These are phyloP conservation scores for barley (Hordeum vulgare) DNA, from an alignment of 176 grass and related monocot species.

Conservation along the genomic window MorexV3_pseudomolecules_assembly NC_058519.1:49394901-49395400, in stretches of 20 bases:
- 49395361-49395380: neutral
- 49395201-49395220: neutral
- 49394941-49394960: neutral
- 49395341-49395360: neutral
- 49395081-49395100: neutral
- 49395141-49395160: too few species aligned
- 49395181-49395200: neutral
- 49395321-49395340: neutral
- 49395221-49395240: neutral
- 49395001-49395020: slow-evolving; percentile 15
- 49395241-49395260: neutral
- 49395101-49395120: too few species aligned
- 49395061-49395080: neutral
- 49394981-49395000: neutral
- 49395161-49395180: too few species aligned
- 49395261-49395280: neutral
- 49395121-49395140: too few species aligned
- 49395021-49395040: neutral
- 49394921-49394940: neutral
- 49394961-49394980: neutral
- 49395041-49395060: neutral
- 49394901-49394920: neutral
- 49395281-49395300: neutral
- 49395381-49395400: neutral
- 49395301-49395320: neutral